Base-by-base conservation (phyloP, 305 asterid genomes). In the Striga hermonthica region DNA sequence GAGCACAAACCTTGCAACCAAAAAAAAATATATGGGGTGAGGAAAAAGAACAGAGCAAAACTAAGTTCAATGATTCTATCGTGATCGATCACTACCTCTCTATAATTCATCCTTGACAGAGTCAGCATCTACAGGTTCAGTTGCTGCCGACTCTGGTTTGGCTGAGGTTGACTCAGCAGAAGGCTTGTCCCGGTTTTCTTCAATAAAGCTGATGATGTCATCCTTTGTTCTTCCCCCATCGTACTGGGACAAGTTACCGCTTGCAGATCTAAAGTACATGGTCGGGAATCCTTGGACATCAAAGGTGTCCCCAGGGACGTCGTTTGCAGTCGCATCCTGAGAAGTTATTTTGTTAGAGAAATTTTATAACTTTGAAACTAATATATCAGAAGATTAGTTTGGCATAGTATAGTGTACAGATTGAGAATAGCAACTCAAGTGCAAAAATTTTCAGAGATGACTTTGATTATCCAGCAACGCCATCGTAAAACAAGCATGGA, bases 231-330 rank as follows among this genome's bases (percentile, higher is more conserved):
- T 76, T 1, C 75, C 86, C 1, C 96, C 96, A 0, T 79, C 83
- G 35, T 88, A 87, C 68, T 40, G 76, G 15, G 44, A 41, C 76
- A 84, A 41, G 62, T 71, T 78, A 8, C 97, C 97, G 2, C 71
- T 72, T 44, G 97, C 75, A 7, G 96, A 81, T 74, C 76, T 81
- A 83, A 87, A 87, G 89, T 90, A 90, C 56, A 90, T 3, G 0
- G 97, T 86, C 4, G 97, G 97, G 83, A 72, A 87, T 34, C 95
- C 96, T 78, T 80, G 75, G 59, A 90, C 86, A 0, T 84, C 82
- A 5, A 90, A 90, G 62, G 50, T 40, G 39, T 71, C 82, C 12
- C 71, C 61, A 3, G 97, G 89, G 67, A 90, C 81, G 62, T 87
- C 95, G 44, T 90, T 87, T 59, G 78, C 79, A 7, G 92, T 86